A percentile compares a stretch with the other conserved stretches of the same genome.
These are phyloP conservation scores for Coriaria nepalensis DNA, from an alignment of 306 rosid species.

Conservation along the genomic window DNA sequence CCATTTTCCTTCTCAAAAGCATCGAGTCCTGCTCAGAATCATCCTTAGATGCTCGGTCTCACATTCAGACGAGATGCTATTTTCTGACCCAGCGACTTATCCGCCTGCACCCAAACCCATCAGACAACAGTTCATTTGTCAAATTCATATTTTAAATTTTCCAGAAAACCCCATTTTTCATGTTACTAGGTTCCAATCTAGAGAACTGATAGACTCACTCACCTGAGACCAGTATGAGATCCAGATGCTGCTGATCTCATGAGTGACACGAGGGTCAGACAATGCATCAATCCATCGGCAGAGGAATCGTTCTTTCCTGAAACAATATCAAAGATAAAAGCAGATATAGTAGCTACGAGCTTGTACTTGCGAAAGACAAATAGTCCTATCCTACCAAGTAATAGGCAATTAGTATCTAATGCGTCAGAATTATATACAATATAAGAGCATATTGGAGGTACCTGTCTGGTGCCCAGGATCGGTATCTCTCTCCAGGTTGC, in stretches of 20 bases:
- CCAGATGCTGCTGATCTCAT: constrained; percentile 87
- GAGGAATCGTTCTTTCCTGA: constrained; percentile 78
- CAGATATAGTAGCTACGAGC: no score
- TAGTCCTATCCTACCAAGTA: no score
- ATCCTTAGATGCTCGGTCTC: constrained; percentile 54
- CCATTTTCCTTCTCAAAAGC: no score
- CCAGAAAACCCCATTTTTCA: neutral
- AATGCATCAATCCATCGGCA: constrained; percentile 58
- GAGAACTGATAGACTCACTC: constrained; percentile 6
- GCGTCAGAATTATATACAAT: no score
- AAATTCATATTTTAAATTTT: neutral
- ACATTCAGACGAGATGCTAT: constrained; percentile 71
- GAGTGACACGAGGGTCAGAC: constrained; percentile 67
- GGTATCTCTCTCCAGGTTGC: constrained; percentile 87
- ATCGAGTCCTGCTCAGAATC: no score
- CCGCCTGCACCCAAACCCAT: constrained; percentile 32
- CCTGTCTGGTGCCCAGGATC: constrained; percentile 83
- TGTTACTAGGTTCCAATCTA: neutral
- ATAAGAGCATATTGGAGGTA: constrained; percentile 3
- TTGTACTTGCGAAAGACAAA: no score
- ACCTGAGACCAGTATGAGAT: constrained; percentile 84
- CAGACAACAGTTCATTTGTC: constrained; percentile 15
- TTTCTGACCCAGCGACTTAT: constrained; percentile 70
- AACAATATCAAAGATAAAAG: neutral
- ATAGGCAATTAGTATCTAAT: no score